Evolutionary conservation across 768 basidiomycete species (phyloP).

Genomic region (Hebeloma cylindrosporum): DNA sequence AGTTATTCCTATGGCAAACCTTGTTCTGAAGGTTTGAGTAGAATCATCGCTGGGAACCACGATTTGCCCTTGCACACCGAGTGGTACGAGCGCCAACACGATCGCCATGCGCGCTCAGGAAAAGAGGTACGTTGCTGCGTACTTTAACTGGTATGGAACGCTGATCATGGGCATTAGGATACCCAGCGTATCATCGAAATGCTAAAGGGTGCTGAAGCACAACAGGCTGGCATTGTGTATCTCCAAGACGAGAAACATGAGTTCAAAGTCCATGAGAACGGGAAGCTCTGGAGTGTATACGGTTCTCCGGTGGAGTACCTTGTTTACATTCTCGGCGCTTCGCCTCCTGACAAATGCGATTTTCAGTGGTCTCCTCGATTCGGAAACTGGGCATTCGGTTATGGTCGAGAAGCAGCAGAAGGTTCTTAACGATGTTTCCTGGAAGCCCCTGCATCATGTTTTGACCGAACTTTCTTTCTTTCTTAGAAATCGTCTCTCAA

Average conservation of each 20-base stretch:
- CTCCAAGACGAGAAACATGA: not conserved
- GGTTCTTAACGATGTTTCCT: constrained; percentile 19
- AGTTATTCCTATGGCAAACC: not conserved
- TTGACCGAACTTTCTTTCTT: not conserved
- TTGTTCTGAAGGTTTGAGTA: constrained; percentile 25
- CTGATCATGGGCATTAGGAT: too few relatives aligned
- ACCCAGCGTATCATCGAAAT: constrained; percentile 20
- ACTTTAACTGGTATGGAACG: too few relatives aligned
- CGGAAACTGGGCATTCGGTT: constrained; percentile 52
- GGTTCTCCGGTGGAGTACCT: not conserved
- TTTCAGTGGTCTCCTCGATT: constrained; percentile 47
- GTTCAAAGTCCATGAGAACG: not conserved
- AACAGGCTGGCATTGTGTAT: not conserved
- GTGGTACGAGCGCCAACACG: constrained; percentile 37
- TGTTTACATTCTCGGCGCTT: not conserved
- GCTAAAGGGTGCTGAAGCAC: not conserved
- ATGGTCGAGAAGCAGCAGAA: constrained; percentile 34
- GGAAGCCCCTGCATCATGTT: not conserved
- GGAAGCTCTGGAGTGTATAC: not conserved
- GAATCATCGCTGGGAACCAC: constrained; percentile 68
- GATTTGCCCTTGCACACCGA: constrained; percentile 44
- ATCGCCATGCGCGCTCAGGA: constrained; percentile 14
- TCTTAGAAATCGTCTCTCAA: constrained; percentile 25
- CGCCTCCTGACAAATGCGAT: not conserved
- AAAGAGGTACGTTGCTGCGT: too few relatives aligned